A percentile compares a stretch with the other conserved stretches of the same genome.
phyloP scores from a whole-genome alignment of 306 rosid genomes.

The Hippophae gyantsensis region DNA sequence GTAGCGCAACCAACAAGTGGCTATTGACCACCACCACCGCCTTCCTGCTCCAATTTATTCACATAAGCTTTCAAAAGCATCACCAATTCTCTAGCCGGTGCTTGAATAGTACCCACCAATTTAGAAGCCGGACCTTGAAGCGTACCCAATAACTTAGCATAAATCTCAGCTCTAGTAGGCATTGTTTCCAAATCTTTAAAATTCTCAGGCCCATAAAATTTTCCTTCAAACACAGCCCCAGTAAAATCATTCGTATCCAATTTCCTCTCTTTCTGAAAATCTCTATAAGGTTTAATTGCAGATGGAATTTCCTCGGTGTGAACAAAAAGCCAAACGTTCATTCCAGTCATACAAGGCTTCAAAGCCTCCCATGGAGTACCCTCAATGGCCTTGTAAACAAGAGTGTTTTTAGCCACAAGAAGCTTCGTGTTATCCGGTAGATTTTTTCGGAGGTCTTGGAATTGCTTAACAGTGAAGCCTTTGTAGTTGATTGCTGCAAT shows the following conservation, averaged over 20 bases:
- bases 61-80: constrained; percentile 72
- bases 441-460: constrained; percentile 65
- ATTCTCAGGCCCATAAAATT: constrained; percentile 66
- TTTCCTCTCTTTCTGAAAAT: constrained; percentile 79
- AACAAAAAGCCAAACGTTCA: constrained; percentile 93
- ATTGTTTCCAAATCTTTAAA: constrained; percentile 56
- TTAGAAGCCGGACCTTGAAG: constrained; percentile 5
- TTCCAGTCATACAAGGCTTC: constrained; percentile 90
- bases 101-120: constrained; percentile 43
- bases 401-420: constrained; percentile 85
- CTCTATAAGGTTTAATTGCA: constrained; percentile 73
- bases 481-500: constrained; percentile 80
- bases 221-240: constrained; percentile 89
- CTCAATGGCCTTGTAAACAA: constrained; percentile 72
- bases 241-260: constrained; percentile 74
- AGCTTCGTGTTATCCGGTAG: constrained; percentile 66
- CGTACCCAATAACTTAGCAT: constrained; percentile 61
- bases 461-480: constrained; percentile 76
- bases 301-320: constrained; percentile 84
- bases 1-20: background rate
- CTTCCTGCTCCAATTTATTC: constrained; percentile 57
- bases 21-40: constrained; percentile 1
- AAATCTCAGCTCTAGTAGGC: constrained; percentile 78
- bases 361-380: constrained; percentile 73
- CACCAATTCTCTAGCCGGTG: constrained; percentile 71